Percentiles rank a stretch among this genome's conserved stretches.
Conservation (phyloP, 2,329 filamentous ascomycete species). For the Xylariaceae sp. region DNA sequence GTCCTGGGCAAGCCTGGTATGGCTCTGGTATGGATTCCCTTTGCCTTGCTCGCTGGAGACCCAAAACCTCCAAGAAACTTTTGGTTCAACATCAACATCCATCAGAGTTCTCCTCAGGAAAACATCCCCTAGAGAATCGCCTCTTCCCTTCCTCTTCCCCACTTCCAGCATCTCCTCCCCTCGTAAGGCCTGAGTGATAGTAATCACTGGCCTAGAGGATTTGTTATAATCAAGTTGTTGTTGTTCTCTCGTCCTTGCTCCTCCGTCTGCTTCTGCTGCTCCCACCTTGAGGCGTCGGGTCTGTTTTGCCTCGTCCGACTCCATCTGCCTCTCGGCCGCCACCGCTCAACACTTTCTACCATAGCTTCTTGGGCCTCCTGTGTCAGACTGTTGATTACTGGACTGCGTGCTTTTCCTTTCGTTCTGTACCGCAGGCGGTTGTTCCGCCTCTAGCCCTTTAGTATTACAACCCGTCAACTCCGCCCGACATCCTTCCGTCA, state of each 20-base stretch:
- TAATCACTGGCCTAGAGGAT: no score
- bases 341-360: no score
- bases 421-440: constrained; percentile 27
- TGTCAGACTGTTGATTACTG: not conserved
- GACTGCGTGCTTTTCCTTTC: constrained; percentile 9
- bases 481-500: constrained; percentile 15
- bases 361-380: no score
- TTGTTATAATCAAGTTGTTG: not conserved
- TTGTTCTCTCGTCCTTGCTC: not conserved
- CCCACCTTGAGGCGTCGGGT: not conserved
- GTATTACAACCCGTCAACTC: constrained; percentile 11
- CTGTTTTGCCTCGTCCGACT: not conserved
- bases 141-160: constrained; percentile 8
- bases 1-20: no score
- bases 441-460: constrained; percentile 23
- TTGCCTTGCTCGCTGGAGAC: no score
- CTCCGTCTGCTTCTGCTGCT: not conserved
- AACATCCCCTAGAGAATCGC: constrained; percentile 3
- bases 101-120: not conserved
- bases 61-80: no score
- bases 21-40: no score
- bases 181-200: no score
- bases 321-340: no score
- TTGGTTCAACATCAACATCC: no score
- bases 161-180: not conserved